A percentile compares a stretch with the other conserved stretches of the same genome.
These are phyloP conservation scores for Diaporthe aspalathi DNA, from an alignment of 2,329 filamentous ascomycete species.

Conservation along the genomic window DNA sequence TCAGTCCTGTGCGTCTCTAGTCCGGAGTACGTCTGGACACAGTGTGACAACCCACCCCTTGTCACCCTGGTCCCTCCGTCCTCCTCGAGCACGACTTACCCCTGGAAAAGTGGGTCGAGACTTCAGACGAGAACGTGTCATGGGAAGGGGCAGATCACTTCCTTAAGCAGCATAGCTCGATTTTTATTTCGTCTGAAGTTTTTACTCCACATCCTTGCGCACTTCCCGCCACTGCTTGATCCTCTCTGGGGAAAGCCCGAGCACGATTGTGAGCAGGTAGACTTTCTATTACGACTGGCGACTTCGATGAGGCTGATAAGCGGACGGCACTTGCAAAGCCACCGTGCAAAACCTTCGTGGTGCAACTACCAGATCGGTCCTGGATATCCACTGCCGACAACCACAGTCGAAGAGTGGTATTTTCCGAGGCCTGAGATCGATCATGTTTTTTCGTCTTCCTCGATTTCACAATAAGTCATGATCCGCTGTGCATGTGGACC, in stretches of 20 bases:
- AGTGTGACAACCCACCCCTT: constrained; percentile 30
- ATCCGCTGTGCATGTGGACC: constrained; percentile 22
- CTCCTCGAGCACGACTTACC: constrained; percentile 33
- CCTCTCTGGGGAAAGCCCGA: constrained; percentile 22
- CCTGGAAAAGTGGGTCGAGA: constrained; percentile 33
- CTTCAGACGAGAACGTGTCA: constrained; percentile 38
- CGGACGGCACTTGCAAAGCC: constrained; percentile 8
- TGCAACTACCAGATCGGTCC: not conserved
- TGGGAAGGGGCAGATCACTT: constrained; percentile 31
- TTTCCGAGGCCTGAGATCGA: constrained; percentile 3
- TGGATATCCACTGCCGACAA: not conserved
- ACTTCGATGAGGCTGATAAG: not conserved
- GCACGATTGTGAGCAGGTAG: not conserved
- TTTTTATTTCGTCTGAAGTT: constrained; percentile 37
- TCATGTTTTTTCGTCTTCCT: constrained; percentile 8
- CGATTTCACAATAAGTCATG: constrained; percentile 30
- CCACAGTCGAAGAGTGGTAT: not conserved
- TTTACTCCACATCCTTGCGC: constrained; percentile 31
- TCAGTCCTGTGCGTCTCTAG: constrained; percentile 18
- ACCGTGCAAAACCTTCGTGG: constrained; percentile 2
- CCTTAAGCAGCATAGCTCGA: constrained; percentile 22
- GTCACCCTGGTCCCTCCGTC: constrained; percentile 11
- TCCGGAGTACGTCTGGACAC: constrained; percentile 25
- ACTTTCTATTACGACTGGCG: not conserved
- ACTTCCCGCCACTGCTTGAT: constrained; percentile 36